These are phyloP conservation scores for Biscogniauxia marginata DNA, from an alignment of 2,329 filamentous ascomycete species.

Conservation along the genomic window DNA sequence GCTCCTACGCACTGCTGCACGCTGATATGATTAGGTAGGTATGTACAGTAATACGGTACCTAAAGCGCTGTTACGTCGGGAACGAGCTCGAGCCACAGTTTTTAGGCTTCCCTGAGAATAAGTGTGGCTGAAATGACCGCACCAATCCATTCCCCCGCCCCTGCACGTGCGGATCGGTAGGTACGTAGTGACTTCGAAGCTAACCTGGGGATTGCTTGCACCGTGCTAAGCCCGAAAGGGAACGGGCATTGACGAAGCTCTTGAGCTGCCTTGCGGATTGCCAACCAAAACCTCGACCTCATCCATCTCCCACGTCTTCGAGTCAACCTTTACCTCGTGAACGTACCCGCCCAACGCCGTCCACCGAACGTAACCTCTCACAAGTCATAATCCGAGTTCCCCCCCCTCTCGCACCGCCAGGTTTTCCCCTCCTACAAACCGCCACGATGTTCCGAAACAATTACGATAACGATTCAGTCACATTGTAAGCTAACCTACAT, in stretches of 20 bases:
- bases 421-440: too few relatives aligned
- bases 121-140: constrained; percentile 14
- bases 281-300: constrained; percentile 11
- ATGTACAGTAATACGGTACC: background rate
- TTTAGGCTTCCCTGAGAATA: background rate
- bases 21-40: background rate
- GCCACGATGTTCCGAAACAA: constrained; percentile 97
- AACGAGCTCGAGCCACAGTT: constrained; percentile 27
- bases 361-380: background rate
- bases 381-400: too few relatives aligned
- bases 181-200: constrained; percentile 10
- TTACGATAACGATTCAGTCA: constrained; percentile 99
- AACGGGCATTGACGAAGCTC: constrained; percentile 30
- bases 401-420: too few relatives aligned
- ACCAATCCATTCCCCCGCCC: background rate
- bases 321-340: constrained; percentile 9
- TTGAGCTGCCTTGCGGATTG: constrained; percentile 31
- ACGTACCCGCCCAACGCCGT: constrained; percentile 1
- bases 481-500: constrained; percentile 68
- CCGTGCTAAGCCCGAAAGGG: constrained; percentile 25
- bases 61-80: background rate
- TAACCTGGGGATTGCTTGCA: too few relatives aligned
- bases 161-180: constrained; percentile 1
- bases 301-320: constrained; percentile 13
- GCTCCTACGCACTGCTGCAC: background rate